Conservation (phyloP, 345 rosid genomes). For the Syzygium grande region DNA sequence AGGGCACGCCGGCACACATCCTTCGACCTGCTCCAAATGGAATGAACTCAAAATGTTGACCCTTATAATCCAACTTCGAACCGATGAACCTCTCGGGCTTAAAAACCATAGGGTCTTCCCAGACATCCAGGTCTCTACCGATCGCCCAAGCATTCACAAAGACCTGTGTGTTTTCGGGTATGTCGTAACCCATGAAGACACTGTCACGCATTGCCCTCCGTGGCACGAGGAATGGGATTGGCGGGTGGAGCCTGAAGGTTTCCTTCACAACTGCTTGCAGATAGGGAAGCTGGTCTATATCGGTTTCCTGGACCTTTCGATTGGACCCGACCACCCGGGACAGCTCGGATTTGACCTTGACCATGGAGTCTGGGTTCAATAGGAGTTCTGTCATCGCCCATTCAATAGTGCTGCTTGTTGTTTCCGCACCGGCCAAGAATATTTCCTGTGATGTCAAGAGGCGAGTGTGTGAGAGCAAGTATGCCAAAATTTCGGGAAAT, state of each 20-base stretch:
- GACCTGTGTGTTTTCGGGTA: conserved; percentile 42
- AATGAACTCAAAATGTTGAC: conserved; percentile 25
- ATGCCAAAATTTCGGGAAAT: background rate
- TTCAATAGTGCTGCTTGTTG: conserved; percentile 50
- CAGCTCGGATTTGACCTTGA: conserved; percentile 42
- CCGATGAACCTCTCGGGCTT: conserved; percentile 34
- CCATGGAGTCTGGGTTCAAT: conserved; percentile 27
- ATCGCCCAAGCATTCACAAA: conserved; percentile 57
- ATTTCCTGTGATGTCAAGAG: conserved; percentile 33
- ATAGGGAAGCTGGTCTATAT: conserved; percentile 40
- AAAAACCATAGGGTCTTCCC: conserved; percentile 29
- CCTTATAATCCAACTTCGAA: conserved; percentile 31
- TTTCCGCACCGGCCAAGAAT: conserved; percentile 52
- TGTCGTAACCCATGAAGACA: conserved; percentile 34
- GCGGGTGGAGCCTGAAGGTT: conserved; percentile 47
- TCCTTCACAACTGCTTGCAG: conserved; percentile 38
- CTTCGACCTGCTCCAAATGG: conserved; percentile 48
- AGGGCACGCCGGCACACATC: conserved; percentile 33
- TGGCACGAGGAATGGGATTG: conserved; percentile 52
- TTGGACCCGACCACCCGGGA: conserved; percentile 26
- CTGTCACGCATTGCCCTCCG: conserved; percentile 36
- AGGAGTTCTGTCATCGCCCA: conserved; percentile 71
- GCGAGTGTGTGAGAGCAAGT: background rate
- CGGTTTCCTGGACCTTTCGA: conserved; percentile 40
- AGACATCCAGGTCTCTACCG: conserved; percentile 42